Base-by-base conservation (phyloP, 1,284 basidiomycete species). In the Austroboletus niveus region DNA sequence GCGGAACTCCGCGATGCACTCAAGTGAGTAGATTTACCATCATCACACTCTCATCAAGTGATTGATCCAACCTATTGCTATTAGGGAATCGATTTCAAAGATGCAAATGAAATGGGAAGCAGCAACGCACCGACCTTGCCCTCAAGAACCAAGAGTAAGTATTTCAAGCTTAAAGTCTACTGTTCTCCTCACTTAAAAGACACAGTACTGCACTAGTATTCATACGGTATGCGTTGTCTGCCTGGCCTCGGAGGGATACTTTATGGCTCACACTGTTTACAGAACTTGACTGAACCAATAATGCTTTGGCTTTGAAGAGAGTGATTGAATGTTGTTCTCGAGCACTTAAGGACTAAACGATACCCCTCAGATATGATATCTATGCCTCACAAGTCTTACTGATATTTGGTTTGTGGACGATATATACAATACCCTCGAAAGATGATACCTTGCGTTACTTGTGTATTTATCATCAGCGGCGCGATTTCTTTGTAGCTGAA, bases 91-190 rank as follows among this genome's bases (percentile, higher is more conserved):
- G 12, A 5, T 63, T 20, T 51, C 45, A 8, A 59, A 55, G 14
- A 63, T 67, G 31, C 56, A 29, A 20, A 30, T 1, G 14, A 42
- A 32, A 15, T 64, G 56, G 8, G 56, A 65, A 42, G 45, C 57
- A 48, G 29, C 15, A 32, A 12, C 39, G n/a, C 39, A 35, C 24
- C 15, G 32, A 14, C 7, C 8, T 22, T 63, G 55, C 54, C n/a
- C n/a, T 7, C 64, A 63, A 36, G 50, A 52, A 8, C 62, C 62
- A 8, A 59, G 53, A 35, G 64, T 67, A 24, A 59, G 64, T 51
- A 24, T 6, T 41, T 10, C 9, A 8, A 52, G 39, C 2, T 36
- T 45, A 15, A 35, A 17, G 20, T 5, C 3, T 6, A 5, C 27
- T 12, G 20, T 46, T 45, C 9, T 29, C 2, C 20, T 47, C 10